A percentile compares a stretch with the other conserved stretches of the same genome.
Conservation (phyloP, 495 filamentous ascomycete genomes). For the Platismatia glauca region DNA sequence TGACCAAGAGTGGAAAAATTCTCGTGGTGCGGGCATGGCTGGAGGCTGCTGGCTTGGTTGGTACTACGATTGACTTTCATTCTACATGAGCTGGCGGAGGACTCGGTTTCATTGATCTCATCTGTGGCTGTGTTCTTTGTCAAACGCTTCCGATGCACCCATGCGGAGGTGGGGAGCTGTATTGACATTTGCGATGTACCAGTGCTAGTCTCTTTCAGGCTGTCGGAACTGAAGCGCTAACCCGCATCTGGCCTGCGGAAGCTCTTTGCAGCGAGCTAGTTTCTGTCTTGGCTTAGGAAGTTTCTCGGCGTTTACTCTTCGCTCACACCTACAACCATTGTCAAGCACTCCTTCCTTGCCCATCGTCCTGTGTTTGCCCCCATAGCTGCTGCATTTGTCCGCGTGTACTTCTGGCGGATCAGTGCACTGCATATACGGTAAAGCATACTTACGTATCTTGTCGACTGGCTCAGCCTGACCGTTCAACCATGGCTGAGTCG, state of each 20-base stretch:
- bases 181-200: background rate
- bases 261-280: background rate
- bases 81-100: background rate
- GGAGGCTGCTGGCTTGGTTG: background rate
- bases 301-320: background rate
- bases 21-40: background rate
- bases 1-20: background rate
- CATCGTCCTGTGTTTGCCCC: background rate
- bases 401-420: background rate
- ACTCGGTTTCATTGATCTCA: background rate
- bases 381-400: background rate
- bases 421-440: background rate
- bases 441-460: background rate
- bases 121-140: background rate
- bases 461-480: background rate
- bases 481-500: background rate
- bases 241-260: background rate
- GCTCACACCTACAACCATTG: background rate
- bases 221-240: background rate
- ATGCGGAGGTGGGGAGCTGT: background rate
- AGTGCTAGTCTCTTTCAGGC: background rate
- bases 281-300: background rate
- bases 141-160: background rate
- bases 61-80: background rate
- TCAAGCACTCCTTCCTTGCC: background rate